Evolutionary conservation across 495 filamentous ascomycete genomes (phyloP), one percentile per base, ranked within the genome.

Genomic region (Wilcoxina mikolae): DNA sequence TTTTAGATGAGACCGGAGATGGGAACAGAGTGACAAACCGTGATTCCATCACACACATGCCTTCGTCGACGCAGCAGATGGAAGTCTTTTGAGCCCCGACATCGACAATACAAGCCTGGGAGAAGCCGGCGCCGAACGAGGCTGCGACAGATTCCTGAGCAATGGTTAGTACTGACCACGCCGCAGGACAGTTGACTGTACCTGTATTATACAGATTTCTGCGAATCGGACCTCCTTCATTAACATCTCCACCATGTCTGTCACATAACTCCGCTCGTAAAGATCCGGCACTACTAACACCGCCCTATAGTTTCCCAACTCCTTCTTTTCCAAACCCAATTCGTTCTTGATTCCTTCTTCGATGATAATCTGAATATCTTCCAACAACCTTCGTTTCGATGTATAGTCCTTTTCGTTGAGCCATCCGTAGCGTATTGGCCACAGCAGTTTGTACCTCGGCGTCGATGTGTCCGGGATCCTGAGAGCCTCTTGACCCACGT

Each of bases 1-100:
- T 11, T 1, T 12, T 24, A 2, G 23, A 24, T 17, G 23, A 11
- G 22, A 11, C 11, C 17, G 43, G 15, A 46, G n/a, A 11, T 11
- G 43, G 22, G 43, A 24, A 20, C 17, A 15, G 27, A 24, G 47
- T 50, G 9, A 50, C 27, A 33, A 28, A 42, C 1, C 83, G 75
- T 3, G 91, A 96, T 58, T 94, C 88, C 57, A 94, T 89, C 26
- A 94, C 72, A 66, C 84, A 88, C 74, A 98, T 84, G 11, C 91
- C 91, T 66, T 98, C 91, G 63, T 98, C 91, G 25, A 96, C 93
- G 62, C 91, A 98, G 60, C 87, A 88, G 33, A 98, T 87, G 1
- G 93, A 95, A 2, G 91, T 96, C 73, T 98, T 98, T 69, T 96
- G 88, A 2, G 91, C 93, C 17, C 91, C 91, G 39, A 96, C 83